These are phyloP conservation scores for Hapsidospora chrysogenum DNA, from an alignment of 495 filamentous ascomycete species.

Conservation along the genomic window DNA sequence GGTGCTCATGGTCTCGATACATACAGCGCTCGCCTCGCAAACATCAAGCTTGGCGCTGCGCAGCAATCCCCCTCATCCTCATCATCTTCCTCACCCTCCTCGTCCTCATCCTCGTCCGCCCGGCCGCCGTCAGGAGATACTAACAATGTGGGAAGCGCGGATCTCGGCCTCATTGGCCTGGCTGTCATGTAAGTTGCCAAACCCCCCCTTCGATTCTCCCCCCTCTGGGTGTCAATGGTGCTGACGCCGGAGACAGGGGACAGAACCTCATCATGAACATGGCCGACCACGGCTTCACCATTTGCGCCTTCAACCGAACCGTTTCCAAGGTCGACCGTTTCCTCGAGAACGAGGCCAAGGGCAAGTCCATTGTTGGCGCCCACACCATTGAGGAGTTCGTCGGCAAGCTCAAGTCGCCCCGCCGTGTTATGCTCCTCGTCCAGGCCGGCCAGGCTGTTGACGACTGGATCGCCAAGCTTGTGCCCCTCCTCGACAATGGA, in stretches of 20 bases:
- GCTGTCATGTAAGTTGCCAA: slow-evolving; percentile 70
- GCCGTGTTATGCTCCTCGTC: slow-evolving; percentile 93
- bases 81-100: slow-evolving; percentile 9
- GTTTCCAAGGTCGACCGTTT: slow-evolving; percentile 94
- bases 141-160: slow-evolving; percentile 40
- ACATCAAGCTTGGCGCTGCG: slow-evolving; percentile 56
- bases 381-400: slow-evolving; percentile 89
- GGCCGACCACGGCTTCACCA: slow-evolving; percentile 89
- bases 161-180: slow-evolving; percentile 99
- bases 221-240: not conserved
- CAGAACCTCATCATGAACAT: slow-evolving; percentile 98
- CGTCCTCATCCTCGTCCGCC: too few relatives aligned
- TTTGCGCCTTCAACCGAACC: slow-evolving; percentile 95
- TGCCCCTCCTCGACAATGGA: slow-evolving; percentile 74
- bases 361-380: slow-evolving; percentile 84
- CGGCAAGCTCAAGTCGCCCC: slow-evolving; percentile 87
- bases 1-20: slow-evolving; percentile 32
- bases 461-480: slow-evolving; percentile 91
- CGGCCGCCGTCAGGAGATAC: slow-evolving; percentile 24
- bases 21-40: slow-evolving; percentile 69
- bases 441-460: slow-evolving; percentile 96
- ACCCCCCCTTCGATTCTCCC: slow-evolving; percentile 1
- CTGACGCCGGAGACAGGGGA: slow-evolving; percentile 18
- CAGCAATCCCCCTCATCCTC: slow-evolving; percentile 19
- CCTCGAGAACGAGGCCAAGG: slow-evolving; percentile 86